Conservation (phyloP, 257 asterid genomes). For the Misopates orontium region DNA sequence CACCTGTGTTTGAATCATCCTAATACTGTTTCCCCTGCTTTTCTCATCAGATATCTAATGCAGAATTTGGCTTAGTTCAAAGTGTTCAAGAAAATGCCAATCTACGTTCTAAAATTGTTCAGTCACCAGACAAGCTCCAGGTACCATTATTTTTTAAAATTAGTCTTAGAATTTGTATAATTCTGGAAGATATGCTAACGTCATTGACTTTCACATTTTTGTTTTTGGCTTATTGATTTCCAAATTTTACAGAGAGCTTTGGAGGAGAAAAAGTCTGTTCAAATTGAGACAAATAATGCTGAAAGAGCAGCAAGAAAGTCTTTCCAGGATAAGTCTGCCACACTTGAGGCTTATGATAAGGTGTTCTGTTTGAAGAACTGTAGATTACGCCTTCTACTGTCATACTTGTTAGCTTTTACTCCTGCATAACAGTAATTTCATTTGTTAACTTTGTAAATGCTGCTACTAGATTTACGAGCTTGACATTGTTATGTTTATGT, state of each 20-base stretch:
- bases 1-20: slow-evolving; percentile 8
- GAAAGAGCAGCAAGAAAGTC: slow-evolving; percentile 72
- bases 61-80: slow-evolving; percentile 73
- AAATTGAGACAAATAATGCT: slow-evolving; percentile 61
- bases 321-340: slow-evolving; percentile 68
- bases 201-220: slow-evolving; percentile 14
- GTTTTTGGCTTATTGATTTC: slow-evolving; percentile 13
- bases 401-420: slow-evolving; percentile 8
- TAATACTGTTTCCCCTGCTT: slow-evolving; percentile 29
- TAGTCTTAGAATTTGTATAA: neutral
- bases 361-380: slow-evolving; percentile 36
- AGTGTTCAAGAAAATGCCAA: slow-evolving; percentile 82
- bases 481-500: slow-evolving; percentile 22
- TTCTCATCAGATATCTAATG: slow-evolving; percentile 62
- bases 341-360: slow-evolving; percentile 73
- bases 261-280: slow-evolving; percentile 65
- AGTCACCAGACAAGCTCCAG: slow-evolving; percentile 98
- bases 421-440: slow-evolving; percentile 11
- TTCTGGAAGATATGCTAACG: neutral
- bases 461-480: slow-evolving; percentile 11
- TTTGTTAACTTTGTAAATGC: neutral
- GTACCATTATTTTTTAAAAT: slow-evolving; percentile 33
- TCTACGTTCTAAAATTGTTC: slow-evolving; percentile 84
- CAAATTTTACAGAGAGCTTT: slow-evolving; percentile 53
- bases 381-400: neutral